A percentile compares a stretch with the other conserved stretches of the same genome.
phyloP scores from a whole-genome alignment of 2,329 filamentous ascomycete genomes.

The Daldinia sp. region DNA sequence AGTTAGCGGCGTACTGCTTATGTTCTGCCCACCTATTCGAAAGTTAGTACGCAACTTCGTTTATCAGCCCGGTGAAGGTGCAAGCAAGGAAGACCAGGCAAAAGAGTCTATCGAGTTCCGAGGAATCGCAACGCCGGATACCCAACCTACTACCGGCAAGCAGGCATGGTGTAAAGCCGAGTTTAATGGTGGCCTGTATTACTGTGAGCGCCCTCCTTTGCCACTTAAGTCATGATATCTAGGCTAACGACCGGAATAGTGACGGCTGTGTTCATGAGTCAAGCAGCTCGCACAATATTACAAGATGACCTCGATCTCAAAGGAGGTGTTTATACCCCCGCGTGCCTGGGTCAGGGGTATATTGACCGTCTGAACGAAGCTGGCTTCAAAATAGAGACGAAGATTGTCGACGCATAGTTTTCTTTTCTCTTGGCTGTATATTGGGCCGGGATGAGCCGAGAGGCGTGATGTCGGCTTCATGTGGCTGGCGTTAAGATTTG shows the following conservation, averaged over 20 bases:
- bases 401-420: slow-evolving; percentile 50
- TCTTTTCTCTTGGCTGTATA: not conserved
- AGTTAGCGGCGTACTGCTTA: slow-evolving; percentile 55
- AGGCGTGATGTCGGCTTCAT: not conserved
- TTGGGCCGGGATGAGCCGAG: not conserved
- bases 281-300: slow-evolving; percentile 72
- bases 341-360: slow-evolving; percentile 72
- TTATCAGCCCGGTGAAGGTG: slow-evolving; percentile 64
- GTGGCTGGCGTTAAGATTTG: not conserved
- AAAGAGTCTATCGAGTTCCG: slow-evolving; percentile 70
- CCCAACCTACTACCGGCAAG: slow-evolving; percentile 49
- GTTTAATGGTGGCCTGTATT: slow-evolving; percentile 70
- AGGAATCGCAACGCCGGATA: slow-evolving; percentile 69
- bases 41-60: slow-evolving; percentile 54
- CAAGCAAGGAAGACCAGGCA: slow-evolving; percentile 59
- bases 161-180: slow-evolving; percentile 64
- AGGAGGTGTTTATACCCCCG: slow-evolving; percentile 76
- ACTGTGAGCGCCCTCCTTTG: slow-evolving; percentile 56
- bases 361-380: slow-evolving; percentile 68
- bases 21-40: slow-evolving; percentile 56
- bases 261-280: slow-evolving; percentile 69
- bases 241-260: slow-evolving; percentile 53
- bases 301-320: slow-evolving; percentile 67
- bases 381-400: slow-evolving; percentile 70
- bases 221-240: not conserved